Base-by-base conservation (phyloP, 2,329 filamentous ascomycete species). In the Colletotrichum kahawae region DNA sequence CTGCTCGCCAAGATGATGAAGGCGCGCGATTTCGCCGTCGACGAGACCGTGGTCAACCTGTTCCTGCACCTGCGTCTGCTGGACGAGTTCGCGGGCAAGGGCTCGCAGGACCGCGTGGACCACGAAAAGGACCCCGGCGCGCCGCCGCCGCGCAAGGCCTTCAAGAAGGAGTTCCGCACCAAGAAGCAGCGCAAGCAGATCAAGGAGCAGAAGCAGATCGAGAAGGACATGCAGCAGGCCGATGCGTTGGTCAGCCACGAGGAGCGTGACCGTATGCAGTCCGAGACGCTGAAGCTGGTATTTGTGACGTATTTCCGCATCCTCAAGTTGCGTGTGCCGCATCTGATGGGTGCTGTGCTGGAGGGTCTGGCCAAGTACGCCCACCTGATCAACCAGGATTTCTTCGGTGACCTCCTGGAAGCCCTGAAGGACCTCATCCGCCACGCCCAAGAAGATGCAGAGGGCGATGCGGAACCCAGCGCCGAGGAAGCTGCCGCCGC, bases 321-420 rank as follows among this genome's bases (percentile, higher is more conserved):
- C 70, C 87, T 99, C 57, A 98, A 98, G 86, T 89, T 92, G 69
- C 92, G 95, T 31, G 90, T 92, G 29, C 93, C 95, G 16, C 92
- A 94, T 78, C 91, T 99, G 21, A 98, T 98, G 95, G 97, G 97
- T n/a, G 96, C 96, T 16, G 96, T 98, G 0, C 90, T 99, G 7
- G 97, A 98, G 86, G 97, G 97, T 33, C 87, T 99, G 27, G 96
- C 96, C 66, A 95, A 95, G 82, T 99, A 98, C 82, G 93, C 96
- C 5, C 97, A 98, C 82, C 90, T 99, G 75, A 99, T 99, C 89
- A 99, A 99, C 86, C 95, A 99, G 82, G 95, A 99, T 82, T 98
- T 99, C 88, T 99, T 99, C 80, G 97, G 96, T 33, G 97, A 99
- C 82, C 89, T 99, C 34, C 91, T 99, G 13, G 97, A 98, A 85